Conservation (phyloP, 2,329 filamentous ascomycete genomes). For the Chalaropsis thielavioides region DNA sequence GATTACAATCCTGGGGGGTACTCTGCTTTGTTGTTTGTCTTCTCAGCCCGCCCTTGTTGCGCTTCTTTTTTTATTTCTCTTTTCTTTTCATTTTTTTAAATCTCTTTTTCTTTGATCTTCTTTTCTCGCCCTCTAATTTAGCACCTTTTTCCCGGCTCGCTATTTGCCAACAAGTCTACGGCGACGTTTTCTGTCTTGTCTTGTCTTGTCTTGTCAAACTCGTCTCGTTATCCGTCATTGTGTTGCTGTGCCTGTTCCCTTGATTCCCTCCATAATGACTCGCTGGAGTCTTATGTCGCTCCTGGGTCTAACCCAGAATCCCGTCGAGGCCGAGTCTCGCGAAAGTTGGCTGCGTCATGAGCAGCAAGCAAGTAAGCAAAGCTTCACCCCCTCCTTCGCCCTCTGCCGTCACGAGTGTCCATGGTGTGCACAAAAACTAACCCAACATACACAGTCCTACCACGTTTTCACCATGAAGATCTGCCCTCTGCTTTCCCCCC, state of each 20-base stretch:
- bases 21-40: neutral
- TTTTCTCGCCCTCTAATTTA: neutral
- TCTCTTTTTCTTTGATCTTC: neutral
- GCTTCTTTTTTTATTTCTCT: neutral
- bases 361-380: conserved; percentile 8
- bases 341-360: conserved; percentile 9
- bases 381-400: neutral
- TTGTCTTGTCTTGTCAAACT: neutral
- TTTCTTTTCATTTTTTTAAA: neutral
- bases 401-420: neutral
- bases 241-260: neutral
- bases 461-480: conserved; percentile 38
- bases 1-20: neutral
- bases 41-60: neutral
- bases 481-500: conserved; percentile 56
- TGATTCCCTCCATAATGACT: neutral
- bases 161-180: neutral
- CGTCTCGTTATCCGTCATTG: too few species aligned
- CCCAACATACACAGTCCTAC: conserved; percentile 40
- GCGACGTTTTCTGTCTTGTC: too few species aligned
- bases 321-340: neutral
- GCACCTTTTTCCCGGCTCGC: neutral
- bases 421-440: neutral
- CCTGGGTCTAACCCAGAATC: conserved; percentile 11
- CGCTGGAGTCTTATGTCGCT: conserved; percentile 14